Evolutionary conservation across 371 early-diverging fungal species (phyloP).

Genomic region (Entomophthora muscae): DNA sequence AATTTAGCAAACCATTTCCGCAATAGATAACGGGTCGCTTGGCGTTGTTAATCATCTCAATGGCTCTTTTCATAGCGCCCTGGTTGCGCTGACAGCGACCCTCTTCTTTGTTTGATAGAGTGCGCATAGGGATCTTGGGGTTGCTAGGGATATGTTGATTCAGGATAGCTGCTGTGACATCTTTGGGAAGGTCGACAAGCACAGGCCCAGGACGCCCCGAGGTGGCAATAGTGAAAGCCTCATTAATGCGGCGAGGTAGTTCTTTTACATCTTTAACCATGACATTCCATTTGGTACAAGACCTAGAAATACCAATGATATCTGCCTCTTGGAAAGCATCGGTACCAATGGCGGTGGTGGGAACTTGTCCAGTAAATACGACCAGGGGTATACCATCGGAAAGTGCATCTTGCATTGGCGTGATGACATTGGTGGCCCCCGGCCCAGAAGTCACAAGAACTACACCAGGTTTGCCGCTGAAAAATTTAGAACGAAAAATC

Average conservation of each 20-base stretch:
- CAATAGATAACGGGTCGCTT: conserved; percentile 88
- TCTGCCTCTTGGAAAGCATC: conserved; percentile 98
- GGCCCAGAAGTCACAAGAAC: conserved; percentile 93
- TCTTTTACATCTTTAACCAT: conserved; percentile 92
- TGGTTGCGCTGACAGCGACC: conserved; percentile 17
- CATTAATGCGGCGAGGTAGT: conserved; percentile 89
- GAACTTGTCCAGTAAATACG: conserved; percentile 88
- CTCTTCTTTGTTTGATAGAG: conserved; percentile 27
- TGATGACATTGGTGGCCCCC: conserved; percentile 95
- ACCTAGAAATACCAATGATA: conserved; percentile 80
- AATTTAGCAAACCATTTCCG: conserved; percentile 75
- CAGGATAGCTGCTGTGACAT: conserved; percentile 82
- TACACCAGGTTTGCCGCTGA: conserved; percentile 81
- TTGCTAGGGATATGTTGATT: conserved; percentile 62
- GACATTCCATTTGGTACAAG: conserved; percentile 94
- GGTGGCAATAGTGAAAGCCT: conserved; percentile 91
- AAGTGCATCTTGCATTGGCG: conserved; percentile 93
- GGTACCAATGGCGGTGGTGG: conserved; percentile 78
- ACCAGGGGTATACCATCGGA: conserved; percentile 90
- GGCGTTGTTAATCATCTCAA: conserved; percentile 70
- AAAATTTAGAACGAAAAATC: conserved; percentile 6
- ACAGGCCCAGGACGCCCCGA: conserved; percentile 95
- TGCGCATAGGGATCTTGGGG: conserved; percentile 40
- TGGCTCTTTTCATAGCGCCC: conserved; percentile 43
- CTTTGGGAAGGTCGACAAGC: conserved; percentile 92